Base-by-base conservation (phyloP, 2,329 filamentous ascomycete species). In the Falciphora oryzae region DNA sequence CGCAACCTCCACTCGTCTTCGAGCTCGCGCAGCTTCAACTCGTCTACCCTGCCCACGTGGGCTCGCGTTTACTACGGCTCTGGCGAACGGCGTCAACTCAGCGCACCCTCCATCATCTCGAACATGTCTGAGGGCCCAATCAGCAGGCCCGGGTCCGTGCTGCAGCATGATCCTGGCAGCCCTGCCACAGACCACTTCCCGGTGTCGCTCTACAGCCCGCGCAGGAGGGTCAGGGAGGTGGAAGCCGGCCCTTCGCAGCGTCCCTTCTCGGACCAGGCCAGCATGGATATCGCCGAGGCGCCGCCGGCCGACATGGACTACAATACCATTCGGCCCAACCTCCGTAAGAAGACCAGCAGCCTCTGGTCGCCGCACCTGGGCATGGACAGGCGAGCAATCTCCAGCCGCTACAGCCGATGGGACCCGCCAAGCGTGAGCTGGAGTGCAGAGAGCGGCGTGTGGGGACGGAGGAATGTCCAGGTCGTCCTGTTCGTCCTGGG, bases 301-400 rank as follows among this genome's bases (percentile, higher is more conserved):
- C 74, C 76, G 16, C 69, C 68, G 8, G 8, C 44, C 22, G n/a
- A 53, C 44, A 65, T 72, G 65, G 63, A 66, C 50, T 65, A 64
- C 31, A 66, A 65, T 22, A 71, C 67, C 50, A 68, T 74, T 16
- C 70, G 76, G 38, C 73, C 72, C 22, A 70, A 72, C 16, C 68
- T 77, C 18, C 75, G 73, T 69, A 82, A 83, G 73, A 82, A 83
- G 69, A 79, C 81, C 63, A 84, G 88, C 53, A 83, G 85, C 68
- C 81, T 90, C 67, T 92, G 89, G 88, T 92, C 89, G 4, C 90
- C 90, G 13, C 90, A 93, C 75, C 77, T 93, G 35, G 83, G 83
- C 62, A 79, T 81, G 16, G 89, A 93, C 72, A 82, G 84, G 65
- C 80, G 87, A 22, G 80, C 84, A 59, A 53, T 53, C 44, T n/a